Evolutionary conservation across 2,329 filamentous ascomycete genomes (phyloP), one percentile per base, ranked within the genome.

Genomic region (Aspergillus niger): DNA sequence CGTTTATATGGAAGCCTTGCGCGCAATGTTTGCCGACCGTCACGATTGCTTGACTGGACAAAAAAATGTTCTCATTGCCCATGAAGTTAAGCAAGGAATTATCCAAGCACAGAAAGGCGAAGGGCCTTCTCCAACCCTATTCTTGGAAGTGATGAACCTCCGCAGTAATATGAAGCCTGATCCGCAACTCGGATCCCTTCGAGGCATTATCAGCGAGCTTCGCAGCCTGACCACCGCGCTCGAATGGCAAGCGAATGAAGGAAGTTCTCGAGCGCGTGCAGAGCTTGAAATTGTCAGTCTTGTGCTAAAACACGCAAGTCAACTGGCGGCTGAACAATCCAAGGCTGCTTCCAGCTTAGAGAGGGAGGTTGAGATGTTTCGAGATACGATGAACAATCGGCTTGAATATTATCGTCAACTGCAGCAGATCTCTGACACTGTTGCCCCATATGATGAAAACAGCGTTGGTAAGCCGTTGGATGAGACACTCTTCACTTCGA

Each of bases 391-490:
- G 86, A 98, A 98, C 69, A 83, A 87, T 39, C 88, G 95, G 13
- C 78, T 97, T 0, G 92, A 95, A 59, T 98, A 92, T 72, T 98
- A 98, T 72, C 87, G 89, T 5, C 92, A 97, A 70, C 82, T 98
- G 10, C 95, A 98, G 72, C 85, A 86, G 26, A 87, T 98, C n/a
- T 97, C 93, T 0, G 94, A 98, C 71, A 91, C 87, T 17, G 91
- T 98, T 0, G 84, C 86, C 5, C 88, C 90, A 1, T 91, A 90
- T 58, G 88, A 92, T 59, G 88, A 89, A 10, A 73, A 75, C 28
- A 81, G 82, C 54, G 77, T 85, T 22, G 83, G 88, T 22, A 80
- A 85, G 11, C 80, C 80, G 2, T 79, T 89, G 10, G 83, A 90
- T 47, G 73, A 79, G 10, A 69, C 67, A 6, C 77, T 86, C 20